Evolutionary conservation across 148 eudicot species (phyloP), one percentile per base, ranked within the genome.

Genomic region (Rheum nobile): DNA sequence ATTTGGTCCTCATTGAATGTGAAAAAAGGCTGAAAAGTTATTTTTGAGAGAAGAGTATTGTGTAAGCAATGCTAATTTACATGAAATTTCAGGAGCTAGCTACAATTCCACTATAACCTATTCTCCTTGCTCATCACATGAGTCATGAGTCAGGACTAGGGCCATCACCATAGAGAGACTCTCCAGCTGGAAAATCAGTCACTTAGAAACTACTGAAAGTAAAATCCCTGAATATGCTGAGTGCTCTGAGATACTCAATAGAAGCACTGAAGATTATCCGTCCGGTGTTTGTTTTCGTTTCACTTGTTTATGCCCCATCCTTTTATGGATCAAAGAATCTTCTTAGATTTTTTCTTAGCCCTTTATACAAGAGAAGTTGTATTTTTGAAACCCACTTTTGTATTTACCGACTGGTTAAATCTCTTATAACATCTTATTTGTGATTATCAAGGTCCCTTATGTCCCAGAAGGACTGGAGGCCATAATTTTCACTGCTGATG

Each of bases 401-500:
- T 54, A 29, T 8, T 52, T 22, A 55, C 13, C 16, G 6, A 2
- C 31, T 55, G 22, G 3, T 55, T 55, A 8, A 55, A 55, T 24
- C 63, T 13, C 19, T 10, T 61, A 14, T 14, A 14, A 65, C 37
- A 10, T 65, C 39, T 65, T 65, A 17, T 46, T 76, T 80, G 74
- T 37, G 67, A 67, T 37, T 54, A 52, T 85, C 75, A 84, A 94
- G 97, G 96, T 94, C 54, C 91, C 97, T 13, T 91, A 86, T 80
- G 87, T 87, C 16, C 91, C 93, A 8, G 93, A 90, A 82, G 98
- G 97, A 74, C 88, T 94, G 75, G 97, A 95, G 83, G 98, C 97
- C 35, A 91, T 95, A 43, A 91, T 95, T 48, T 95, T 95, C 78
- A 95, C 97, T 76, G 97, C 98, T 81, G 97, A 95, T 85, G 98